Percentiles rank a stretch among this genome's conserved stretches.
These are phyloP conservation scores for Boletellus ananiceps DNA, from an alignment of 768 basidiomycete species.

Conservation along the genomic window DNA sequence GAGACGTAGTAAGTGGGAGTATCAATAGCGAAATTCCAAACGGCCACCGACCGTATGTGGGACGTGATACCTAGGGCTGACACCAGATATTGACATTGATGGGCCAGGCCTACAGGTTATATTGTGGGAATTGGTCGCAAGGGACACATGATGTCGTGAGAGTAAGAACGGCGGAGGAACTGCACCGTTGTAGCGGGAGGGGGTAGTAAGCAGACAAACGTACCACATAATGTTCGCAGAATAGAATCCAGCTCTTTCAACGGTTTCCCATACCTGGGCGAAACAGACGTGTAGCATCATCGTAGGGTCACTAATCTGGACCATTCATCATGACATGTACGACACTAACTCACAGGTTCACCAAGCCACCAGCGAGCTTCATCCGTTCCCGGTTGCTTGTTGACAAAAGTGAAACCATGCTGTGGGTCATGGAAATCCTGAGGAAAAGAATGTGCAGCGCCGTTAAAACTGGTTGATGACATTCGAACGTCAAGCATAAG, in stretches of 20 bases:
- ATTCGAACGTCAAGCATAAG: background rate
- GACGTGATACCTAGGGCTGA: conserved; percentile 11
- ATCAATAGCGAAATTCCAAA: background rate
- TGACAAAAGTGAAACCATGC: conserved; percentile 56
- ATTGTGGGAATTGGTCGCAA: background rate
- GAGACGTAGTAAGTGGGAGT: background rate
- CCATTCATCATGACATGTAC: background rate
- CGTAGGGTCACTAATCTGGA: background rate
- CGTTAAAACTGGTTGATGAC: background rate
- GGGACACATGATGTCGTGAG: background rate
- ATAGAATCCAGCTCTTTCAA: conserved; percentile 60
- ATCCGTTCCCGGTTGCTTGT: conserved; percentile 50
- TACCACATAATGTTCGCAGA: conserved; percentile 91
- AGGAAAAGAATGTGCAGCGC: background rate
- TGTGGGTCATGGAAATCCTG: conserved; percentile 82
- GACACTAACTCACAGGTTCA: conserved; percentile 58
- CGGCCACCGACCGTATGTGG: conserved; percentile 13
- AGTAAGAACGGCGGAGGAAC: background rate
- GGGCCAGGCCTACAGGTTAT: conserved; percentile 14
- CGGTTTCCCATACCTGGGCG: conserved; percentile 83
- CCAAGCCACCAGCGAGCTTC: conserved; percentile 82
- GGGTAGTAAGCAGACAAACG: conserved; percentile 20
- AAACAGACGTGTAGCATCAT: background rate
- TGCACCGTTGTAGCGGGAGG: background rate
- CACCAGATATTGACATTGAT: conserved; percentile 6